Percentiles rank a stretch among this genome's conserved stretches.
Conservation (phyloP, 441 rosid species). For the Adansonia gregorii region DNA sequence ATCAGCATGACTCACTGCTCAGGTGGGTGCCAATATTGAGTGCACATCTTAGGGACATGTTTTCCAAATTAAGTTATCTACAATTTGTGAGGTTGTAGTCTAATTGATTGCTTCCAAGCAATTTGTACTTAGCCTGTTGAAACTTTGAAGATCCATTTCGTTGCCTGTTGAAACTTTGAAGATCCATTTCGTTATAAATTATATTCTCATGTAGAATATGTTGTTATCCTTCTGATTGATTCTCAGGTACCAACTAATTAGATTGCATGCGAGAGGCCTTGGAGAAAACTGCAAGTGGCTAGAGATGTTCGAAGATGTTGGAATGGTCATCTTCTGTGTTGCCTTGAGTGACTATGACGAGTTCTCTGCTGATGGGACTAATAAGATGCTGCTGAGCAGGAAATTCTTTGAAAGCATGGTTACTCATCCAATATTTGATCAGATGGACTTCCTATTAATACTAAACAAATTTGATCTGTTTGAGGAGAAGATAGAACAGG, state of each 20-base stretch:
- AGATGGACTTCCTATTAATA: conserved; percentile 86
- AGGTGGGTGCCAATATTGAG: conserved; percentile 48
- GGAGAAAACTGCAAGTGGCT: conserved; percentile 97
- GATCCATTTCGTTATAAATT: neutral
- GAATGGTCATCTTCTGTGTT: conserved; percentile 86
- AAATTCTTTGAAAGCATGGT: conserved; percentile 86
- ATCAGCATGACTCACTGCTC: conserved; percentile 73
- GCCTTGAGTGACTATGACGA: conserved; percentile 89
- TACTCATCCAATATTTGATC: conserved; percentile 80
- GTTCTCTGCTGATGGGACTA: conserved; percentile 49
- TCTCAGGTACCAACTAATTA: conserved; percentile 88
- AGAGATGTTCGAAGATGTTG: conserved; percentile 97
- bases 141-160: neutral
- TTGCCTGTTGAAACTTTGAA: neutral
- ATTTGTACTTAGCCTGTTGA: neutral
- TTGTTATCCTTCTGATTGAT: neutral
- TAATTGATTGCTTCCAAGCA: neutral
- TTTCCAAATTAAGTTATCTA: neutral
- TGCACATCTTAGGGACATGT: neutral
- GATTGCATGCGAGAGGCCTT: conserved; percentile 82
- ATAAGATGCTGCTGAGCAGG: conserved; percentile 67
- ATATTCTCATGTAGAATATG: no score
- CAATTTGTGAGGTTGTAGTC: conserved; percentile 10
- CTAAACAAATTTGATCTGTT: conserved; percentile 84
- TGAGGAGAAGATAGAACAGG: conserved; percentile 78